phyloP scores from a whole-genome alignment of 2,329 filamentous ascomycete species.

The Colletotrichum costaricense region DNA sequence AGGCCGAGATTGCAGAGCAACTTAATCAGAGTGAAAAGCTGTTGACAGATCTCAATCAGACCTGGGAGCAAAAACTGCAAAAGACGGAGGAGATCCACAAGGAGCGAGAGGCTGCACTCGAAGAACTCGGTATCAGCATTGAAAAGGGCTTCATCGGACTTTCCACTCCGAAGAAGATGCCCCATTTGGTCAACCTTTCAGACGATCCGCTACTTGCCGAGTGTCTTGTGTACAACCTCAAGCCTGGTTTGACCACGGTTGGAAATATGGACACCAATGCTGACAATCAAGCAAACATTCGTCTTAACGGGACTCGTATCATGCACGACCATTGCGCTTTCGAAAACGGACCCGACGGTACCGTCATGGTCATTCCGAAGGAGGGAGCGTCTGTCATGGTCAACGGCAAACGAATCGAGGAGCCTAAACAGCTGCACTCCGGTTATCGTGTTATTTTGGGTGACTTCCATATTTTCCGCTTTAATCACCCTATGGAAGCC shows the following conservation, averaged over 20 bases:
- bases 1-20: slow-evolving; percentile 97
- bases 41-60: slow-evolving; percentile 95
- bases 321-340: slow-evolving; percentile 93
- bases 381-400: slow-evolving; percentile 99
- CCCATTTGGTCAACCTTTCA: slow-evolving; percentile 97
- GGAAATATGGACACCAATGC: slow-evolving; percentile 91
- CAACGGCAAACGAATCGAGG: slow-evolving; percentile 90
- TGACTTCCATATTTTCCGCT: slow-evolving; percentile 98
- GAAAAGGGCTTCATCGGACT: slow-evolving; percentile 97
- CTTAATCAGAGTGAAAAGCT: slow-evolving; percentile 96
- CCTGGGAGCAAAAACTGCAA: slow-evolving; percentile 95
- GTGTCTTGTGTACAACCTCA: slow-evolving; percentile 97
- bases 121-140: slow-evolving; percentile 98
- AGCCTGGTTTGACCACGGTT: slow-evolving; percentile 92
- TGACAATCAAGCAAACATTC: slow-evolving; percentile 83
- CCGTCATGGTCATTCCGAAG: slow-evolving; percentile 89
- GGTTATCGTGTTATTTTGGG: slow-evolving; percentile 95
- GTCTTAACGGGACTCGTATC: slow-evolving; percentile 93
- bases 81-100: slow-evolving; percentile 99
- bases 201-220: slow-evolving; percentile 93
- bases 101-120: slow-evolving; percentile 91
- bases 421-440: slow-evolving; percentile 86
- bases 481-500: slow-evolving; percentile 97
- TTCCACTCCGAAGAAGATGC: slow-evolving; percentile 98
- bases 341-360: slow-evolving; percentile 86